Evolutionary conservation across 129 eudicot species (phyloP).

Genomic region (Chrysanthemum seticuspe): DNA sequence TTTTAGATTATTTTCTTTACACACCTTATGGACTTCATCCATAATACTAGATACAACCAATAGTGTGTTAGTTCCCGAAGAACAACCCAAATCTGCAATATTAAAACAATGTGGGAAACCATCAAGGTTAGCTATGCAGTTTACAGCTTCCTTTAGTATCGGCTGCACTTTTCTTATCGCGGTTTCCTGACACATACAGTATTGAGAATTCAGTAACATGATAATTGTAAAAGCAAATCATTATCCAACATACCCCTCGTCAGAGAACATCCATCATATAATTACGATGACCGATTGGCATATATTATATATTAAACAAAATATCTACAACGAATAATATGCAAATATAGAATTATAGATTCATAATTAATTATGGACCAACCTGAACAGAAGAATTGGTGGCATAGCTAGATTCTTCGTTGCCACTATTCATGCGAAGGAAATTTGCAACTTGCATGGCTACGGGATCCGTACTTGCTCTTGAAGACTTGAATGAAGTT

Average conservation of each 20-base stretch:
- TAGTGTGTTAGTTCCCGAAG: conserved; percentile 7
- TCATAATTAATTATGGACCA: no score
- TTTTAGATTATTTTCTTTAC: background rate
- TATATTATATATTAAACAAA: background rate
- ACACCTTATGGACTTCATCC: conserved; percentile 3
- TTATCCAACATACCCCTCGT: background rate
- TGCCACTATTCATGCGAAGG: conserved; percentile 4
- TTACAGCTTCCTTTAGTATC: background rate
- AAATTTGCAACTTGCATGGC: background rate
- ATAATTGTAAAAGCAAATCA: background rate
- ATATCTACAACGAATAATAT: background rate
- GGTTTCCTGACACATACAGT: background rate
- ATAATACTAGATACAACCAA: background rate
- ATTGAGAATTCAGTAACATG: no score
- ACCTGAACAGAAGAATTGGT: background rate
- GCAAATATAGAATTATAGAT: background rate
- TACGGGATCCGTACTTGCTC: background rate
- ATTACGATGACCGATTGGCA: no score
- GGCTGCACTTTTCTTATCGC: background rate
- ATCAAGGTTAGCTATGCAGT: background rate
- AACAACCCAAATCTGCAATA: conserved; percentile 14
- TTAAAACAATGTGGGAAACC: background rate
- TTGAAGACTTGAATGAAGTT: background rate
- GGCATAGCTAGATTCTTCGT: conserved; percentile 4
- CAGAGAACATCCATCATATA: no score